Base-by-base conservation (phyloP, 2,329 filamentous ascomycete genomes). In the Botryosphaeria agaves region DNA sequence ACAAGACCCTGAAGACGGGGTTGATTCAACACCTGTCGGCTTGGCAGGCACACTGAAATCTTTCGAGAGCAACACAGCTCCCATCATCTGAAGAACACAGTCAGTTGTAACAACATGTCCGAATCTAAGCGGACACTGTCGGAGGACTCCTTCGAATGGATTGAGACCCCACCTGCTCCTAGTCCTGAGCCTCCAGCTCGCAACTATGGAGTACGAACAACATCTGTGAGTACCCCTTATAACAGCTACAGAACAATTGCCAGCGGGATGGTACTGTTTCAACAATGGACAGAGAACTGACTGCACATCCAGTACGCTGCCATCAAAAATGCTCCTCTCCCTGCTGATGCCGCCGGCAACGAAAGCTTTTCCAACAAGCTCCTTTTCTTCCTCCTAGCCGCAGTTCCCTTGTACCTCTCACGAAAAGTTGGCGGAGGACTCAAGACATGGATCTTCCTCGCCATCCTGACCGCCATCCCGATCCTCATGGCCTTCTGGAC, bases 291-390 rank as follows among this genome's bases (percentile, higher is more conserved):
- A 23, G 51, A 36, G 36, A 29, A 18, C 17, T 40, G 32, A 38
- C 21, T 39, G 38, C 11, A 33, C 30, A 19, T 36, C 40, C 48
- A 91, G 85, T 87, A 73, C 47, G 77, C 82, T 18, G 61, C 83
- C 37, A 95, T 95, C 61, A 81, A 91, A 53, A 95, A 95, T 72
- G 81, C 76, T 29, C 84, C 89, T 40, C 72, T 95, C 26, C 89
- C 89, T 21, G 87, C 85, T 41, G 89, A 98, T 54, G 81, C 73
- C 30, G 62, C 83, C 30, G 80, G 84, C 41, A 74, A 69, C 55
- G 83, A 92, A 43, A 75, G 64, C 56, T 98, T 95, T 73, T 85
- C 77, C 60, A 92, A 89, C 61, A 59, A 65, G 43, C 58, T 78
- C 45, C 74, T 95, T 42, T 64, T 82, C 53, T 65, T 68, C 42